Conservation (phyloP, 345 rosid species). For the Ricinus communis region DNA sequence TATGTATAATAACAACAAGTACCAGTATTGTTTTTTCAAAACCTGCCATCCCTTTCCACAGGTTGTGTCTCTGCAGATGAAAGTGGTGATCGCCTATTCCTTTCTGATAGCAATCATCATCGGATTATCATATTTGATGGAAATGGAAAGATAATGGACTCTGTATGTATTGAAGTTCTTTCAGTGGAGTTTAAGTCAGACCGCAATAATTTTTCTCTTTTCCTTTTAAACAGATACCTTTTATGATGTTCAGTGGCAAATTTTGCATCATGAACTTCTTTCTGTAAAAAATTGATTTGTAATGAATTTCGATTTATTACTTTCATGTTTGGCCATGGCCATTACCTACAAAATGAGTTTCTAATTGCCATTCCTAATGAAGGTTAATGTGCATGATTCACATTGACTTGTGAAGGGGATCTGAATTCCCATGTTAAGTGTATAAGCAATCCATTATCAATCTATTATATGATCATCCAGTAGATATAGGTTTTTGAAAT, state of each 20-base stretch:
- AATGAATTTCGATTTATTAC: not conserved
- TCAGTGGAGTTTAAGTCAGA: not conserved
- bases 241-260: not conserved
- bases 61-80: slow-evolving; percentile 82
- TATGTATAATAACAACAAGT: not conserved
- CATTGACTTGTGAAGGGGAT: not conserved
- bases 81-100: slow-evolving; percentile 57
- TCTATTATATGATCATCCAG: not conserved
- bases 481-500: not conserved
- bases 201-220: not conserved
- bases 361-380: not conserved
- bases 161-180: slow-evolving; percentile 50
- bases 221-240: not conserved
- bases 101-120: slow-evolving; percentile 96
- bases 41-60: slow-evolving; percentile 26
- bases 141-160: slow-evolving; percentile 70
- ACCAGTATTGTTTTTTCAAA: slow-evolving; percentile 14
- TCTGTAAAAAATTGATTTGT: not conserved
- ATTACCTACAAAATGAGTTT: not conserved
- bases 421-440: not conserved
- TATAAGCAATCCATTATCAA: not conserved
- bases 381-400: not conserved
- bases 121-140: slow-evolving; percentile 62
- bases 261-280: not conserved
- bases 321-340: not conserved